Conservation (phyloP, 73 alveolate species). For the Breviolum minutum region DNA sequence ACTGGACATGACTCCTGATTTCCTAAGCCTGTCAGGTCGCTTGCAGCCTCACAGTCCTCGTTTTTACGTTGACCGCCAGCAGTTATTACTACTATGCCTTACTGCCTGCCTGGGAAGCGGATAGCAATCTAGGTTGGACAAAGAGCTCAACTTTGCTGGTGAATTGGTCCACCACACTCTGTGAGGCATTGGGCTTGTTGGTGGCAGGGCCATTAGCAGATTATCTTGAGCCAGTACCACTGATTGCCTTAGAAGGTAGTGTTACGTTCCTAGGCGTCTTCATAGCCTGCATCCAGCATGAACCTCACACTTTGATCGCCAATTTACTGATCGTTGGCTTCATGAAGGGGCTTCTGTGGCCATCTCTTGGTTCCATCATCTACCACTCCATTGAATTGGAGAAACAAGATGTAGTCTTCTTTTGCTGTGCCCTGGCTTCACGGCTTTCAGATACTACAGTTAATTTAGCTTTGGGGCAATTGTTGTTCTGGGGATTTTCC, state of each 20-base stretch:
- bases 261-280: neutral
- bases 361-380: slow-evolving; percentile 20
- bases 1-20: too few relatives aligned
- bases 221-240: slow-evolving; percentile 25
- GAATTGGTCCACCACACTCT: slow-evolving; percentile 35
- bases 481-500: slow-evolving; percentile 9
- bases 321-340: neutral
- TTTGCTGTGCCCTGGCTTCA: slow-evolving; percentile 56
- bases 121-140: slow-evolving; percentile 42
- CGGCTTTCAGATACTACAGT: neutral
- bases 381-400: slow-evolving; percentile 18
- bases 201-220: slow-evolving; percentile 46
- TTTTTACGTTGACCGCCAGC: slow-evolving; percentile 5
- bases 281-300: slow-evolving; percentile 14
- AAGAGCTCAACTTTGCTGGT: slow-evolving; percentile 29
- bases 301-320: neutral
- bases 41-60: neutral
- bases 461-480: slow-evolving; percentile 14
- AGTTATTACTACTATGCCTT: slow-evolving; percentile 71
- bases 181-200: slow-evolving; percentile 32
- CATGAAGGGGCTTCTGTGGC: slow-evolving; percentile 54
- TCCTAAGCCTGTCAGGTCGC: neutral
- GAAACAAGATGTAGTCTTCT: slow-evolving; percentile 40
- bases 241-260: slow-evolving; percentile 9
- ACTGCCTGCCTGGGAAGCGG: slow-evolving; percentile 93